Evolutionary conservation across 805 yeast genomes (phyloP), one percentile per base, ranked within the genome.

Genomic region (Saccharomycopsis capsularis): DNA sequence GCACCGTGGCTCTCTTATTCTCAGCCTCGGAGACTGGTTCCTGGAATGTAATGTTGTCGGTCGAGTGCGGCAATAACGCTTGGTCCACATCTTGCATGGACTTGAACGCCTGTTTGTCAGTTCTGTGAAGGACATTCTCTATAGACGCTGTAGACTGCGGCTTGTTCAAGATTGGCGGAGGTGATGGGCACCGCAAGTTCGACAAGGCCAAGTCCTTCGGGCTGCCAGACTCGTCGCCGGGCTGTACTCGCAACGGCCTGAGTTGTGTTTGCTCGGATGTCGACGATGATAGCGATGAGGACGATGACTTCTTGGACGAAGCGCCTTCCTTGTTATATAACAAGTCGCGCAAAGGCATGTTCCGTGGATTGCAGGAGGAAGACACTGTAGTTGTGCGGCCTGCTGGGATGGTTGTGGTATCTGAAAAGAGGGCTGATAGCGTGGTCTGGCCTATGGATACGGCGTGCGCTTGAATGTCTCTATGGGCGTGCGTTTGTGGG

Each of bases 141-240:
- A 34, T 34, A 34, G 38, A 34, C 7, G 38, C 38, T n/a, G n/a
- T n/a, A 11, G 38, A 34, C 6, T 34, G 38, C 38, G 38, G 38
- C 38, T 16, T 34, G 38, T 34, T 34, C 7, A 34, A 18, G 13
- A 34, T 34, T 34, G 38, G 38, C 5, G 38, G 38, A 9, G 38
- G 38, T 11, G 38, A 34, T 9, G 38, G 38, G 18, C 38, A 34
- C 5, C 38, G 38, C 15, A 34, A 16, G 19, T 34, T 34, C 19
- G 38, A 34, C 15, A 34, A 16, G n/a, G 38, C 38, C 15, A 34
- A 9, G n/a, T 34, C n/a, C 7, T 9, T 34, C 7, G 38, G 19
- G 19, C 18, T 34, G 5, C n/a, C 38, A 9, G 7, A 13, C 13
- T 7, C 13, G 13, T 29, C 32, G 13, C 11, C 32, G 32, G 7